Base-by-base conservation (phyloP, 2,329 filamentous ascomycete genomes). In the Fusarium marasasianum region DNA sequence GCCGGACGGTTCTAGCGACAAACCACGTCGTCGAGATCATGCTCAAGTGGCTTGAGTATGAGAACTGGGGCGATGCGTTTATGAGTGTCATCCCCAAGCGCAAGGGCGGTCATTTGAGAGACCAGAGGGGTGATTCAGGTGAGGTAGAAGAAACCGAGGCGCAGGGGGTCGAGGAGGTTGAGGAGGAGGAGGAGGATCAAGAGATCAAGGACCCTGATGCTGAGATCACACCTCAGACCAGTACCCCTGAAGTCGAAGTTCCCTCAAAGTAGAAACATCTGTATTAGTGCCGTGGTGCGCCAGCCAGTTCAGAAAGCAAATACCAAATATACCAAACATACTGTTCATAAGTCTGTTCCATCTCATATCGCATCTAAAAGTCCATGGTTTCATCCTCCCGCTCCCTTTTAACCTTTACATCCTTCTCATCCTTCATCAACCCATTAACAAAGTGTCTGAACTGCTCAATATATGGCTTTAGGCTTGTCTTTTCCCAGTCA, bases 1-100 rank as follows among this genome's bases (percentile, higher is more conserved):
- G 93, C 77, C 90, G 96, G 38, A 91, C 92, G 77, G 94, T 99
- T 9, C 85, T 99, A 65, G 92, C 96, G 8, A 98, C 96, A 13
- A 99, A 98, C 80, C 96, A 99, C 79, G 96, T 99, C 3, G 90
- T 96, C 53, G 96, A 98, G 83, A 98, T 99, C 72, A 98, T 99
- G 94, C 84, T 98, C 51, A 91, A 91, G 74, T 99, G 95, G 95
- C 83, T 99, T 62, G 94, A 98, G 82, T 90, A 90, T 55, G 94
- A 93, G 5, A 93, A 98, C 81, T 99, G 96, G 96, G 95, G 92
- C 3, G 87, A 93, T 79, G 95, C 96, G 0, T 99, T 99, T 81
- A 84, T 95, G 83, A 88, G 90, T 57, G 94, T 97, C 8, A 95
- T 99, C 76, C 96, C 96, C 1, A 95, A 94, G 83, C 87, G 96